phyloP scores from a whole-genome alignment of 164 flowering plant species.

The Piper betle region DNA sequence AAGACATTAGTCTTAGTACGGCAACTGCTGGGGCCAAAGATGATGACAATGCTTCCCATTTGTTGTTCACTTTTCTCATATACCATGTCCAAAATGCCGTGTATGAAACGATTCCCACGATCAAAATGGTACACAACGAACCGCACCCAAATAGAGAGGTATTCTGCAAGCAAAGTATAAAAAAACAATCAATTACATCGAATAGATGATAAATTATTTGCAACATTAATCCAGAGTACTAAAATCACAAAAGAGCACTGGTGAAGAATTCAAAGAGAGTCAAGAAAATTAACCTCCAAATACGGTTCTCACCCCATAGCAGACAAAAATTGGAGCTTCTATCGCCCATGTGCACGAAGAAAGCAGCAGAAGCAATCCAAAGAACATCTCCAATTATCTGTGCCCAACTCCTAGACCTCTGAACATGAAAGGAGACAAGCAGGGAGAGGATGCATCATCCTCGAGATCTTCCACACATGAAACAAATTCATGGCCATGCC shows the following conservation, averaged over 20 bases:
- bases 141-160: conserved; percentile 75
- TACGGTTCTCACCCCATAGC: conserved; percentile 50
- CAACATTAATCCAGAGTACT: no score
- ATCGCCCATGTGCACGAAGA: conserved; percentile 69
- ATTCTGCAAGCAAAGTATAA: conserved; percentile 25
- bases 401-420: conserved; percentile 38
- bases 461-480: conserved; percentile 5
- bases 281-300: conserved; percentile 39
- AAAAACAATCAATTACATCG: not conserved
- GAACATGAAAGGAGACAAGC: conserved; percentile 8
- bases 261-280: not conserved
- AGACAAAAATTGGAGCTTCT: conserved; percentile 49
- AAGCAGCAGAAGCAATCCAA: conserved; percentile 72
- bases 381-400: conserved; percentile 61
- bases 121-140: conserved; percentile 37
- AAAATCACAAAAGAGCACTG: no score
- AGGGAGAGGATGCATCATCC: not conserved
- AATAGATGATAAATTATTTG: no score
- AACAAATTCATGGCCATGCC: conserved; percentile 51
- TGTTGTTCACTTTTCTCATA: conserved; percentile 43
- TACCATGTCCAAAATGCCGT: conserved; percentile 44
- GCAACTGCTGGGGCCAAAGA: conserved; percentile 46
- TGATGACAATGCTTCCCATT: conserved; percentile 49
- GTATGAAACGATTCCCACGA: conserved; percentile 33
- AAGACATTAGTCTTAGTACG: conserved; percentile 47